A percentile compares a stretch with the other conserved stretches of the same genome.
Conservation (phyloP, 768 basidiomycete species). For the Krasilnikovozyma curviuscula region DNA sequence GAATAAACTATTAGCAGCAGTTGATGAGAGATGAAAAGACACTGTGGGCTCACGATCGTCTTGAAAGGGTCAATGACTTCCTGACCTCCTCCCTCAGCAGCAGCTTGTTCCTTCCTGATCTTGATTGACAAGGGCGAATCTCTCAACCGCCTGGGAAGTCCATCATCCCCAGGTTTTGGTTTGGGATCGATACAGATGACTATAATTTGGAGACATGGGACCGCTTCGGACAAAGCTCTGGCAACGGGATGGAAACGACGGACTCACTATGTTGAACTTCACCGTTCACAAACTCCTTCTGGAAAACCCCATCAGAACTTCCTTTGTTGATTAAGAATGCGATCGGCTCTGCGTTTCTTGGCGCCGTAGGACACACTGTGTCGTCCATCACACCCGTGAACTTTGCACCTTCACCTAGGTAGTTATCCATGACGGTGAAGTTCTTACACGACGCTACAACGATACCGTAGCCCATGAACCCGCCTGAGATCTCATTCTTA, state of each 20-base stretch:
- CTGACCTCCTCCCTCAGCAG: conserved; percentile 6
- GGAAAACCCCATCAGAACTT: conserved; percentile 23
- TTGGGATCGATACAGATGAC: conserved; percentile 26
- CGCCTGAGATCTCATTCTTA: conserved; percentile 23
- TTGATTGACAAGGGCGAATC: conserved; percentile 21
- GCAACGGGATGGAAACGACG: background rate
- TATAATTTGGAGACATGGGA: conserved; percentile 1
- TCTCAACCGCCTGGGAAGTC: conserved; percentile 22
- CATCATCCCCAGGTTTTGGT: conserved; percentile 19
- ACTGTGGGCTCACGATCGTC: background rate
- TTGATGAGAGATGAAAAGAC: background rate
- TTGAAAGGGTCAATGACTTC: background rate
- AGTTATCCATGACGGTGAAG: conserved; percentile 24
- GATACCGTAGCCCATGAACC: conserved; percentile 25
- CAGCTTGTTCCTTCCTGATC: conserved; percentile 11
- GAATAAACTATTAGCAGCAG: background rate
- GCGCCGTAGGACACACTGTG: conserved; percentile 22
- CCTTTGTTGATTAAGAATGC: conserved; percentile 25
- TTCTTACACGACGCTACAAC: conserved; percentile 23
- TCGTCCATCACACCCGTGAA: conserved; percentile 20
- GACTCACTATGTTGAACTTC: conserved; percentile 27
- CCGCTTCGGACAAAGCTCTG: background rate
- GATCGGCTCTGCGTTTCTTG: conserved; percentile 22
- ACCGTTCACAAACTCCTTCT: conserved; percentile 27
- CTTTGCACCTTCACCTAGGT: conserved; percentile 16